Conservation (phyloP, 2,329 filamentous ascomycete genomes). For the Dryadomyces sulphureus region DNA sequence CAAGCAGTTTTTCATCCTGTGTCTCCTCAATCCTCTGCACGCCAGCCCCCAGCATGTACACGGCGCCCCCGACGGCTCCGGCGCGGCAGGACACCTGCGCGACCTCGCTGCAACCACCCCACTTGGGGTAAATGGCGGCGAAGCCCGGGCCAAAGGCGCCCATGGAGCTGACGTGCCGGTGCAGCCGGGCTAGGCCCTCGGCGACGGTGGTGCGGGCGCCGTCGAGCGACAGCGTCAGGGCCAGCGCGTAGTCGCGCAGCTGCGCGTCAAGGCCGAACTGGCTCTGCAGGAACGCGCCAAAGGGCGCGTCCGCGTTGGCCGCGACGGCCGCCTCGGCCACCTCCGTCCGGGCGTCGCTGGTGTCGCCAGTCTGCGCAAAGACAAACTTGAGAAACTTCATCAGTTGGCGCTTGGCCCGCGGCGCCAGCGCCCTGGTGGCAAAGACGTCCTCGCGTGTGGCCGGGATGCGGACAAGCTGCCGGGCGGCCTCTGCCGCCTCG, state of each 20-base stretch:
- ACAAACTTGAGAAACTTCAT: slow-evolving; percentile 95
- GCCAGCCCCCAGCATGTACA: slow-evolving; percentile 72
- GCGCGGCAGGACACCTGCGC: slow-evolving; percentile 85
- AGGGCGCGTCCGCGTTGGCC: slow-evolving; percentile 16
- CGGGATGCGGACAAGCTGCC: slow-evolving; percentile 54
- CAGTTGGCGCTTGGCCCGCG: slow-evolving; percentile 67
- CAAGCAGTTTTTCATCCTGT: slow-evolving; percentile 16
- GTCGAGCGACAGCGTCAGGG: slow-evolving; percentile 62
- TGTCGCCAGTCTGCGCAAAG: slow-evolving; percentile 38
- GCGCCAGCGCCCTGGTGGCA: slow-evolving; percentile 57
- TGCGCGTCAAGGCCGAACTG: slow-evolving; percentile 54
- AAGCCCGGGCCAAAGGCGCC: slow-evolving; percentile 82
- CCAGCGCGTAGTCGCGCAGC: slow-evolving; percentile 45
- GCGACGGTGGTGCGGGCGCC: slow-evolving; percentile 39
- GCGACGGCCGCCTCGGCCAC: background rate
- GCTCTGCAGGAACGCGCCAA: slow-evolving; percentile 43
- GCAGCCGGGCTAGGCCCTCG: slow-evolving; percentile 58
- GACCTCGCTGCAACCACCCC: slow-evolving; percentile 79
- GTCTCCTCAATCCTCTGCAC: slow-evolving; percentile 23
- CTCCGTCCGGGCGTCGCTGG: slow-evolving; percentile 15
- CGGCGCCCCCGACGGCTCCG: slow-evolving; percentile 75
- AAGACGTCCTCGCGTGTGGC: slow-evolving; percentile 89
- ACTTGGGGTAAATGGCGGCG: slow-evolving; percentile 80
- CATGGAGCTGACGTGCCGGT: slow-evolving; percentile 71
- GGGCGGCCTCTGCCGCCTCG: slow-evolving; percentile 17